Percentiles rank a stretch among this genome's conserved stretches.
Conservation (phyloP, 352 stramenopile species). For the Pythium folliculosum region DNA sequence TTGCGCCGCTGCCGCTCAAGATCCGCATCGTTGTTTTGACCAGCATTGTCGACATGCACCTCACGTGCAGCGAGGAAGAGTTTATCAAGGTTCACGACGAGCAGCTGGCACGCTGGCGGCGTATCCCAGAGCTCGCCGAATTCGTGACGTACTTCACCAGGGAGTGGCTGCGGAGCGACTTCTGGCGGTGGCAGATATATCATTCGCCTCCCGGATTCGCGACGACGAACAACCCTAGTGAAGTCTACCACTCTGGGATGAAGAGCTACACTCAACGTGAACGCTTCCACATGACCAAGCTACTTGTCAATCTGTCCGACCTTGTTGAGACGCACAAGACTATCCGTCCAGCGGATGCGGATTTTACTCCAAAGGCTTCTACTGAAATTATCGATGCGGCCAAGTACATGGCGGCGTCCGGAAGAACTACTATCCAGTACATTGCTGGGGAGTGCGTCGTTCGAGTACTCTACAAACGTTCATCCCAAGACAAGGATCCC, state of each 20-base stretch:
- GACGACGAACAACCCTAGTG: constrained; percentile 24
- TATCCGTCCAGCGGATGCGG: not conserved
- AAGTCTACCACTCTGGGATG: constrained; percentile 25
- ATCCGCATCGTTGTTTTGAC: constrained; percentile 1
- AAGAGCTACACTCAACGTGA: constrained; percentile 14
- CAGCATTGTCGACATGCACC: constrained; percentile 18
- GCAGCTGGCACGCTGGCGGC: not conserved
- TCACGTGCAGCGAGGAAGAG: not conserved
- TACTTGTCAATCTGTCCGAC: constrained; percentile 22
- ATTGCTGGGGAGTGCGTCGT: not conserved
- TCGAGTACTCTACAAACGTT: constrained; percentile 1
- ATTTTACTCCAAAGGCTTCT: constrained; percentile 4
- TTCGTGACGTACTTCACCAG: constrained; percentile 15
- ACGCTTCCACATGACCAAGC: constrained; percentile 20
- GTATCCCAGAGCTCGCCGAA: not conserved
- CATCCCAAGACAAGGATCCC: not conserved
- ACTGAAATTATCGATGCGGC: constrained; percentile 5
- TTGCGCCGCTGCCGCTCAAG: not conserved
- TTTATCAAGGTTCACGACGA: constrained; percentile 9
- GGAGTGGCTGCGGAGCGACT: constrained; percentile 11
- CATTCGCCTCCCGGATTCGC: constrained; percentile 17
- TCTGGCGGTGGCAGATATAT: constrained; percentile 29
- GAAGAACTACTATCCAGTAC: constrained; percentile 1
- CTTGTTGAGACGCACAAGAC: constrained; percentile 7
- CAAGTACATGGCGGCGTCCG: constrained; percentile 10